Conservation (phyloP, 2,329 filamentous ascomycete genomes). For the Cordyceps militaris region DNA sequence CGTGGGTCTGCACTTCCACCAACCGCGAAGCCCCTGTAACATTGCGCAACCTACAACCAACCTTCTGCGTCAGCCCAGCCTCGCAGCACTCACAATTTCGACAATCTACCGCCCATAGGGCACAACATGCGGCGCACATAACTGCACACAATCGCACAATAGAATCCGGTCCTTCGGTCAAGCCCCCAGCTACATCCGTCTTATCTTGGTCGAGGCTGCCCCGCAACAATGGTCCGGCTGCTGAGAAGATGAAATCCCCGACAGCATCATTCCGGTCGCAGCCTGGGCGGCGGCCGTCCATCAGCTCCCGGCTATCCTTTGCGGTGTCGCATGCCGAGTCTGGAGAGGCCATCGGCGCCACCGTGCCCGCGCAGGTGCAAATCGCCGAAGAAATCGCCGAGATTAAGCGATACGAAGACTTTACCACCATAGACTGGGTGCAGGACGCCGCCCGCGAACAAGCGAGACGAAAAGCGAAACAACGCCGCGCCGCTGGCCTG, state of each 20-base stretch:
- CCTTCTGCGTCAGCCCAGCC: not conserved
- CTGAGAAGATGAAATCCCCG: slow-evolving; percentile 35
- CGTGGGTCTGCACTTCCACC: not conserved
- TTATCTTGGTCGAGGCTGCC: not conserved
- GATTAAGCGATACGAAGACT: slow-evolving; percentile 98
- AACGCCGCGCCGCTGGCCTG: slow-evolving; percentile 64
- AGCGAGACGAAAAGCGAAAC: slow-evolving; percentile 66
- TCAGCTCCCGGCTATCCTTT: slow-evolving; percentile 60
- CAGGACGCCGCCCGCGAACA: slow-evolving; percentile 93
- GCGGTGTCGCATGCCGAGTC: slow-evolving; percentile 59
- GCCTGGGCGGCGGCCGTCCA: slow-evolving; percentile 43
- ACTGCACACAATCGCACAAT: not conserved
- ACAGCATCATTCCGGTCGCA: slow-evolving; percentile 23
- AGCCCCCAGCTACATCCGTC: not conserved
- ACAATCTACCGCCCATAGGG: not conserved
- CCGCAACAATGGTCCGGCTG: slow-evolving; percentile 26
- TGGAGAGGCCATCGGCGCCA: slow-evolving; percentile 46
- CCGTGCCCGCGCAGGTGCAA: slow-evolving; percentile 53
- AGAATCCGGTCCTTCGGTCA: not conserved
- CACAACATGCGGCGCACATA: not conserved
- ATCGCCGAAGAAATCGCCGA: slow-evolving; percentile 94
- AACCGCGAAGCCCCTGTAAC: slow-evolving; percentile 14
- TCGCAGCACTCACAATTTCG: not conserved
- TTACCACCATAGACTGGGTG: slow-evolving; percentile 98
- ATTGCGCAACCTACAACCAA: slow-evolving; percentile 5